Base-by-base conservation (phyloP, 176 grass and related monocot genomes). In the Avena sativa region DNA sequence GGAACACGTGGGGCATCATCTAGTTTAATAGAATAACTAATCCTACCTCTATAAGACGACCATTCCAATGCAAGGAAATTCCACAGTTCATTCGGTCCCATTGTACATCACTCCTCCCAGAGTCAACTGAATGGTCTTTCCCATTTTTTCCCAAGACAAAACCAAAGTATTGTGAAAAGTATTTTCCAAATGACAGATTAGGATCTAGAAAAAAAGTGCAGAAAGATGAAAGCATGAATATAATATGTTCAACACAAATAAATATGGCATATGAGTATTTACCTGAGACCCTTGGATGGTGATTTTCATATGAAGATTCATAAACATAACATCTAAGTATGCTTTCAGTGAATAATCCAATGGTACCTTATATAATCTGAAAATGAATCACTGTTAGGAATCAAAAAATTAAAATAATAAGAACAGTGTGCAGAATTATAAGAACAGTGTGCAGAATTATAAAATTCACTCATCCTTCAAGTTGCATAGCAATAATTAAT, bases 51-150 rank as follows among this genome's bases (percentile, higher is more conserved):
- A 97, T 94, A 25, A 97, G 73, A 44, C 90, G 86, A 21, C 94
- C 94, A 92, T 97, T 92, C 92, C 92, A 97, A 69, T 94, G 94
- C 46, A 97, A 89, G 83, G 94, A 97, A 69, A 97, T 85, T 70
- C 94, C 94, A 73, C 88, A 84, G 50, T 97, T 97, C 81, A 85
- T 84, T 81, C 92, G 87, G 84, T 90, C 88, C 92, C 88, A 92
- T 89, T 97, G 92, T 65, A 84, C 62, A n/a, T 92, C 90, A 79
- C 92, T 97, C 76, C 85, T 70, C 94, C 94, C 57, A 94, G 70
- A 30, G 90, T 92, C 58, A 97, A 83, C 12, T 85, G 48, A 81
- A 94, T 67, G 70, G 71, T 34, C 79, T 65, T 94, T 69, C 86
- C 94, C 89, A 92, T 89, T 46, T 94, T 89, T 51, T 88, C 66